Base-by-base conservation (phyloP, 768 basidiomycete species). In the Russula sp. region DNA sequence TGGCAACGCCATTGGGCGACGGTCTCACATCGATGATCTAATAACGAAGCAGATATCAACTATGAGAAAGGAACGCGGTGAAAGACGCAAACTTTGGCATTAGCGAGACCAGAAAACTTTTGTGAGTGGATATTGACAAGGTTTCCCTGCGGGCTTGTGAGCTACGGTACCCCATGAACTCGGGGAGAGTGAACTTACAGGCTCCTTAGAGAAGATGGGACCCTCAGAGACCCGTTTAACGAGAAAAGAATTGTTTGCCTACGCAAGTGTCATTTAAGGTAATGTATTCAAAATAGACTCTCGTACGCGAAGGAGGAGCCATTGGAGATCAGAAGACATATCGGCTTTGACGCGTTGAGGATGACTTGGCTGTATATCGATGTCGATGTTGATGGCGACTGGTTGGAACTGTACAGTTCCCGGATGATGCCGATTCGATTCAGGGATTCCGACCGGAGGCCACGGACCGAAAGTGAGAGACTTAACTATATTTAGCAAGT, bases 101-200 rank as follows among this genome's bases (percentile, higher is more conserved):
- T 94, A 71, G 88, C 85, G 63, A 95, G 79, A 62, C 93, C 92
- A 63, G 93, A 96, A 81, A 82, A 94, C 74, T 95, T 96, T 82
- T 83, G 81, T n/a, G 93, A 94, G 80, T 94, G 89, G 68, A 92
- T 70, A 79, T 90, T 94, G 63, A 82, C 79, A 74, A 94, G 84
- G 79, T 93, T 93, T 69, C 90, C 93, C 91, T 92, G 63, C 61
- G 61, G 8, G 44, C 20, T 53, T 49, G 53, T 63, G 40, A 58
- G 39, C 13, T 3, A 11, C 4, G 9, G 56, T 20, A 22, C 32
- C 31, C 10, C 3, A 40, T n/a, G 51, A 44, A 47, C 42, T 32
- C 8, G 8, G 20, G 47, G 22, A 57, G 49, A 51, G 4, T 57
- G 47, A 10, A 83, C 85, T 66, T 72, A 91, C 88, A 58, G 86